These are phyloP conservation scores for Penicillium sp. DNA, from an alignment of 2,329 filamentous ascomycete species.

Conservation along the genomic window DNA sequence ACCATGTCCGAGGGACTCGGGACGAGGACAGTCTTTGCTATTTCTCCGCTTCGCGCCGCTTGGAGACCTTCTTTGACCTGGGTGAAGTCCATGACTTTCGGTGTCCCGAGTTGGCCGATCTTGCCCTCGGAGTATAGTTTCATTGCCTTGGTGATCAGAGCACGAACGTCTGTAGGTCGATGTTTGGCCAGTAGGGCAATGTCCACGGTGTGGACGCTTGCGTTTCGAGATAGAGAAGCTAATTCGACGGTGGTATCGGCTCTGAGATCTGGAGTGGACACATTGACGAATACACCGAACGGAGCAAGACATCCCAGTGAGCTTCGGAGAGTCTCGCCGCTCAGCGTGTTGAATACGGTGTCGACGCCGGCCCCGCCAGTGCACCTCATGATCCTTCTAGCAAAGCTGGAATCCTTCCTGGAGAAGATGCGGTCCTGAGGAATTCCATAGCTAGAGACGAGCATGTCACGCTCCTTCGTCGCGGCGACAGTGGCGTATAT, in stretches of 20 bases:
- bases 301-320: constrained; percentile 16
- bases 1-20: constrained; percentile 7
- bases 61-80: constrained; percentile 10
- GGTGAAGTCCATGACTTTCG: constrained; percentile 9
- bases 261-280: background rate
- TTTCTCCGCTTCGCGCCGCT: background rate
- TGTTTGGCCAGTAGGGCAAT: constrained; percentile 10
- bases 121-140: constrained; percentile 5
- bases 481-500: constrained; percentile 19
- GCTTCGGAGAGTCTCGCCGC: constrained; percentile 16
- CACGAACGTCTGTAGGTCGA: constrained; percentile 4
- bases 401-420: constrained; percentile 11
- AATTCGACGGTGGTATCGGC: constrained; percentile 9
- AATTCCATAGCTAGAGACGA: constrained; percentile 13
- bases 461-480: constrained; percentile 7
- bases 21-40: constrained; percentile 13
- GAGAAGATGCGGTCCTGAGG: constrained; percentile 16
- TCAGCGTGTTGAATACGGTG: constrained; percentile 20
- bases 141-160: constrained; percentile 6
- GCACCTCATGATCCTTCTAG: constrained; percentile 14
- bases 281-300: constrained; percentile 21
- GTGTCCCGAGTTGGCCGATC: constrained; percentile 2
- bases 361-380: constrained; percentile 18
- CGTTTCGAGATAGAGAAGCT: constrained; percentile 1
- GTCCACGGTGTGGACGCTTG: constrained; percentile 15